Evolutionary conservation across 1,139 yeast species (phyloP).

Genomic region (Kluyveromyces marxianus): DNA sequence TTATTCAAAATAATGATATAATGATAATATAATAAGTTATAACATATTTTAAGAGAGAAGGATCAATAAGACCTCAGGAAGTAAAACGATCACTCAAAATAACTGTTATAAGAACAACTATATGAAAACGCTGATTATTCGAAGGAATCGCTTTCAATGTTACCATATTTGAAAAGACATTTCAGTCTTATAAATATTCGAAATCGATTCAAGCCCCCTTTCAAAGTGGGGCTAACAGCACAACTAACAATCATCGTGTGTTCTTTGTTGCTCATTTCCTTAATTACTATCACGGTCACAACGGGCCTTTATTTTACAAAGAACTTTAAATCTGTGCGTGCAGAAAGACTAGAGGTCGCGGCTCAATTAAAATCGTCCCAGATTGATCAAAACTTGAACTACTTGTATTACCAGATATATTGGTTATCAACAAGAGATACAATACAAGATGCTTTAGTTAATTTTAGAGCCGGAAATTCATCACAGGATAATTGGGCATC

Average conservation of each 20-base stretch:
- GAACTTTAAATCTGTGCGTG: conserved; percentile 54
- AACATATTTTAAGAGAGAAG: no score
- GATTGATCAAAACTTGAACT: conserved; percentile 57
- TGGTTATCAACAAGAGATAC: conserved; percentile 61
- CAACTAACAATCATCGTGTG: conserved; percentile 79
- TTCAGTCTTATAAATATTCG: not conserved
- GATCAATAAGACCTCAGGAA: no score
- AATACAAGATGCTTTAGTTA: conserved; percentile 51
- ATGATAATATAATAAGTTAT: no score
- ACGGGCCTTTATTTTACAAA: conserved; percentile 73
- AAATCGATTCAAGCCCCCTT: conserved; percentile 22
- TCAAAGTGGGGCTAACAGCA: conserved; percentile 38
- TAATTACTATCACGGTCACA: conserved; percentile 66
- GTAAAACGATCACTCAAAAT: no score
- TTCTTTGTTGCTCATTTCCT: conserved; percentile 66
- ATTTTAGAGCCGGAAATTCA: conserved; percentile 68
- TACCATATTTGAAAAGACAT: not conserved
- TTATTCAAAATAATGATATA: no score
- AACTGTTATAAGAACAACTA: not conserved
- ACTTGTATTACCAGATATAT: conserved; percentile 59
- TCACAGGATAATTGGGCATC: conserved; percentile 40
- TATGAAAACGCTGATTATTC: not conserved
- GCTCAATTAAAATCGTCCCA: conserved; percentile 79
- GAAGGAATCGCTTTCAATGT: not conserved
- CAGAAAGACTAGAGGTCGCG: conserved; percentile 66